Evolutionary conservation across 768 basidiomycete species (phyloP), one percentile per base, ranked within the genome.

Genomic region (Boletus rufocinnamomeus): DNA sequence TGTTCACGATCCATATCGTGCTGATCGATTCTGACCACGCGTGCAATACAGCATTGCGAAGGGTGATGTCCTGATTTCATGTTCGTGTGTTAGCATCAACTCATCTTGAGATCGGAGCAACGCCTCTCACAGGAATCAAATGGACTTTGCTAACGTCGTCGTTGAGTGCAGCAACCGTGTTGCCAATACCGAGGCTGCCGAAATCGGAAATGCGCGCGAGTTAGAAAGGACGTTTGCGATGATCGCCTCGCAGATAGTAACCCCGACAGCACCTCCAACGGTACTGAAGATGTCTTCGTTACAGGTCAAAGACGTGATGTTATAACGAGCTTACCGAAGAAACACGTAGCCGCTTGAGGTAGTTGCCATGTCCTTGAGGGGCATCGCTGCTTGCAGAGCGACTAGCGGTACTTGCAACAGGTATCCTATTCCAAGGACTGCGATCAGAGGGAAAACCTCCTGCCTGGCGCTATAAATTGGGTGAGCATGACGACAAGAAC

Each of bases 381-480:
- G 93, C 91, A 95, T 95, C 1, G 91, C 87, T 1, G 91, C 89
- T 73, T 94, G 92, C 16, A 94, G 73, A 16, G 80, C 88, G 52
- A 92, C 84, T 9, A 91, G 72, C 0, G 89, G 90, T 5, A 75
- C 68, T 75, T 85, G 83, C 77, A 89, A 89, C 50, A 92, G 70
- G 61, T 78, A 81, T 2, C 89, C 89, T 19, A 84, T 66, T 1
- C 89, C 90, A 5, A 86, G 14, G 9, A 86, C 81, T n/a, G 87
- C 79, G 32, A 93, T 72, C 17, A 93, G 69, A 7, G 87, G 85
- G 64, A 79, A 89, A 10, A 92, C 34, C 11, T 82, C 90, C 91
- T 30, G 30, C 9, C 1, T 30, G 8, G 30, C 30, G 9, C 30
- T 30, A 9, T 30, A 30, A 30, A 30, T 30, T 0, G 30, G 2